Evolutionary conservation across 371 early-diverging fungal genomes (phyloP).

Genomic region (Funneliformis caledonium): DNA sequence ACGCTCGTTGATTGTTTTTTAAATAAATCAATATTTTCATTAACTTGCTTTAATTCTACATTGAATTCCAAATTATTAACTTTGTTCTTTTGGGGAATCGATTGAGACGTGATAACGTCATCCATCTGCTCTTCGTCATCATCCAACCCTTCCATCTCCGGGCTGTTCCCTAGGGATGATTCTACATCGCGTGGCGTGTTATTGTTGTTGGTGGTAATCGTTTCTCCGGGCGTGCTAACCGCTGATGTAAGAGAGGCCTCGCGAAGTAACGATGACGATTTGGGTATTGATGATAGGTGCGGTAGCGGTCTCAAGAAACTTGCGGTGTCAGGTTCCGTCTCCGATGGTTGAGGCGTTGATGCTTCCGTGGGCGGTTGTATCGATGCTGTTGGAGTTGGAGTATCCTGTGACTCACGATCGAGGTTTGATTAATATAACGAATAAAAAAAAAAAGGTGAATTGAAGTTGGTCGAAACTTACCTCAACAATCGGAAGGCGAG

Average conservation of each 20-base stretch:
- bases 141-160: constrained; percentile 26
- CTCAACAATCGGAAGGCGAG: constrained; percentile 12
- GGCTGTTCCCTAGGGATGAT: constrained; percentile 2
- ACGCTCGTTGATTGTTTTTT: not conserved
- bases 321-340: constrained; percentile 45
- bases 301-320: constrained; percentile 15
- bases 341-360: constrained; percentile 50
- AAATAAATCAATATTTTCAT: not conserved
- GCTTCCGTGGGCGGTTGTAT: constrained; percentile 49
- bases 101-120: not conserved
- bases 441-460: not conserved
- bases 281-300: not conserved
- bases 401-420: constrained; percentile 8
- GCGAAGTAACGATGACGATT: constrained; percentile 29
- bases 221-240: constrained; percentile 14
- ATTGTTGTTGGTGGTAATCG: constrained; percentile 17
- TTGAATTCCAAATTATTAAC: not conserved
- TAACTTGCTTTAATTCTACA: not conserved
- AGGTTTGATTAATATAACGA: not conserved
- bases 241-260: constrained; percentile 24
- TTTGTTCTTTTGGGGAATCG: not conserved
- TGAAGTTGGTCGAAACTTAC: not conserved
- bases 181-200: constrained; percentile 13
- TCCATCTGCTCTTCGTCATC: constrained; percentile 6
- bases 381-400: constrained; percentile 44